Evolutionary conservation across 73 alveolate species (phyloP), one percentile per base, ranked within the genome.

Genomic region (Paramecium pentaurelia): DNA sequence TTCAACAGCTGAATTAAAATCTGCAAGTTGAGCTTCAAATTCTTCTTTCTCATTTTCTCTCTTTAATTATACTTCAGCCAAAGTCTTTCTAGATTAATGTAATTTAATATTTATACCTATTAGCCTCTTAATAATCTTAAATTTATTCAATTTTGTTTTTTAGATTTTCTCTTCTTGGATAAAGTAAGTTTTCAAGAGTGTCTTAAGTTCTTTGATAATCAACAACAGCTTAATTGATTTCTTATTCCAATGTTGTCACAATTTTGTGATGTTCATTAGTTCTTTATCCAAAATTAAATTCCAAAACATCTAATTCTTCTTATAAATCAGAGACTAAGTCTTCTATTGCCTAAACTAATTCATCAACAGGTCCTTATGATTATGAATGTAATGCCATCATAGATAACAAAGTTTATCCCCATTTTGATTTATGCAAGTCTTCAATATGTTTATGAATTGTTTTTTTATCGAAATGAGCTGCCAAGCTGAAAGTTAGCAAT

Each of bases 121-220:
- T 80, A 4, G 44, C 91, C 0, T 80, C 91, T 80, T 80, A 80
- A 80, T 37, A 73, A 0, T 73, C 58, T 34, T 37, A 18, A 22
- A 73, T 37, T 37, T 73, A 37, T 34, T 32, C 54, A 73, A 73
- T 73, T 38, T 73, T 73, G 64, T 73, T 73, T 40, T 38, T 73
- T 40, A 73, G 40, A n/a, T 73, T 37, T 30, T 73, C 87, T 38
- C 87, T 73, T 73, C 87, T 73, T 37, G 87, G 87, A 16, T 73
- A 37, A 37, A 73, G 87, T 37, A 73, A 40, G 40, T 73, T 73
- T n/a, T 73, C 87, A 32, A 73, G 58, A 36, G 54, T 73, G 34
- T 73, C 87, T 73, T 73, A 73, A 40, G 87, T 44, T 73, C 87
- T 73, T 73, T 73, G 16, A 38, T 73, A 73, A 73, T 73, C 87